A percentile compares a stretch with the other conserved stretches of the same genome.
These are phyloP conservation scores for Phaseolus coccineus DNA, from an alignment of 331 rosid genomes.

Conservation along the genomic window DNA sequence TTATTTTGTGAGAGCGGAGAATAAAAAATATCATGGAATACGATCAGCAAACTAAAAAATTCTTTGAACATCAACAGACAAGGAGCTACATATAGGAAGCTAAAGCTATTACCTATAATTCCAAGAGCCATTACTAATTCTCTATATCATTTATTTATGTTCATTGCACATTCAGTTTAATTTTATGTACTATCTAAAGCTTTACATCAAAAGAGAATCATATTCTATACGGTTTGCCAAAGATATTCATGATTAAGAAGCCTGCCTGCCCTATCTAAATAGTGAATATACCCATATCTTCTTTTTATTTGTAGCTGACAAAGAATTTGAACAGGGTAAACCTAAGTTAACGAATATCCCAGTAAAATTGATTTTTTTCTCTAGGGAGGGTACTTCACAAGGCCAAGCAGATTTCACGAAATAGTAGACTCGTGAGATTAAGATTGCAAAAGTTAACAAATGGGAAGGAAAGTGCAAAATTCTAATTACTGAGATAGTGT, in stretches of 20 bases:
- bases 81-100: not conserved
- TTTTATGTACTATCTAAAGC: not conserved
- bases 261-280: not conserved
- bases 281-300: not conserved
- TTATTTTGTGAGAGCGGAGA: not conserved
- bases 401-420: conserved; percentile 3
- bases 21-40: not conserved
- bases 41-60: not conserved
- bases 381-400: not conserved
- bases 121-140: not conserved
- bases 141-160: not conserved
- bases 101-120: conserved; percentile 11
- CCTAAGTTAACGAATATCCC: not conserved
- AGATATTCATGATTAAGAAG: not conserved
- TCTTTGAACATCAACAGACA: conserved; percentile 1
- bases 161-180: not conserved
- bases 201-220: not conserved
- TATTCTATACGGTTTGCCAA: not conserved
- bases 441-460: not conserved
- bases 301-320: not conserved
- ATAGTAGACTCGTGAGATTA: not conserved
- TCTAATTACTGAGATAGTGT: conserved; percentile 3
- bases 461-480: not conserved
- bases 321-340: not conserved
- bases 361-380: not conserved